These are phyloP conservation scores for Citrus inodora DNA, from an alignment of 345 rosid genomes.

Conservation along the genomic window DNA sequence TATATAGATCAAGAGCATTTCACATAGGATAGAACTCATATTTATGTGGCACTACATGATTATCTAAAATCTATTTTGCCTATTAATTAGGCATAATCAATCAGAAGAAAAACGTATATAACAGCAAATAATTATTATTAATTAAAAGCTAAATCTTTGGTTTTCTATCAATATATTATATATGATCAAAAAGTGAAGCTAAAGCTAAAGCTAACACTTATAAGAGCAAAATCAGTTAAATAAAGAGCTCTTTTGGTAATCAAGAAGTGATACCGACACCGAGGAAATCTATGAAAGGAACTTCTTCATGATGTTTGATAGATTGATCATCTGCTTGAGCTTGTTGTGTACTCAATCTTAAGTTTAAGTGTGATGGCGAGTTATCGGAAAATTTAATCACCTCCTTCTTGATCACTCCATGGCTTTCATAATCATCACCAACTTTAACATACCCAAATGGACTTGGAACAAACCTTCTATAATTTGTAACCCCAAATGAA, in stretches of 20 bases:
- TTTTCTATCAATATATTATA: not conserved
- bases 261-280: slow-evolving; percentile 70
- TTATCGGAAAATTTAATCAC: slow-evolving; percentile 17
- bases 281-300: slow-evolving; percentile 67
- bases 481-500: slow-evolving; percentile 18
- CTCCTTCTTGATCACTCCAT: slow-evolving; percentile 18
- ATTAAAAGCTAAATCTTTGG: not conserved
- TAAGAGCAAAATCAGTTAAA: slow-evolving; percentile 16
- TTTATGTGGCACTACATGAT: not conserved
- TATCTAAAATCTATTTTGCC: not conserved
- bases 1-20: not conserved
- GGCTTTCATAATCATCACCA: slow-evolving; percentile 19
- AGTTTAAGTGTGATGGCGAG: slow-evolving; percentile 8
- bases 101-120: not conserved
- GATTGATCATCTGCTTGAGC: slow-evolving; percentile 33
- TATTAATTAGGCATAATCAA: not conserved
- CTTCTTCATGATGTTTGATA: slow-evolving; percentile 26
- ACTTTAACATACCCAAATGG: slow-evolving; percentile 34
- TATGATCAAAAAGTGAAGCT: not conserved
- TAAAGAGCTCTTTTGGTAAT: slow-evolving; percentile 14
- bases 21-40: not conserved
- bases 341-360: slow-evolving; percentile 18
- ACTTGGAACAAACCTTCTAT: slow-evolving; percentile 34
- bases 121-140: slow-evolving; percentile 2
- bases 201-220: slow-evolving; percentile 16